These are phyloP conservation scores for Fraxinus cuspidata DNA, from an alignment of 257 asterid genomes.

Conservation along the genomic window DNA sequence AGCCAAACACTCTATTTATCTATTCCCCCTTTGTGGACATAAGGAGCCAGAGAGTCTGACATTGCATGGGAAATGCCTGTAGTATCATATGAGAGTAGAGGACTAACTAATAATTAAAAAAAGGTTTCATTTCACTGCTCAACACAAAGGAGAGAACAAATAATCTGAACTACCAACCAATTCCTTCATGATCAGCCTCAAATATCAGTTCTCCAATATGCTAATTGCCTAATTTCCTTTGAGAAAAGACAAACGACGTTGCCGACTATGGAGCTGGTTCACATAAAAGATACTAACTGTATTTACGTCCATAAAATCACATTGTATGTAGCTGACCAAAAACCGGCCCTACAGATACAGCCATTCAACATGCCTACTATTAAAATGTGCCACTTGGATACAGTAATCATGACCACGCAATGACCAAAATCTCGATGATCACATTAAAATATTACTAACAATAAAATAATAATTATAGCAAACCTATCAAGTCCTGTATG, in stretches of 20 bases:
- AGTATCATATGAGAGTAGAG: neutral
- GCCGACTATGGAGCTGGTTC: neutral
- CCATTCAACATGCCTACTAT: neutral
- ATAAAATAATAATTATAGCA: neutral
- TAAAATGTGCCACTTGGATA: neutral
- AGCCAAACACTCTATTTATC: neutral
- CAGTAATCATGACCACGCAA: neutral
- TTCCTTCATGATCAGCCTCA: neutral
- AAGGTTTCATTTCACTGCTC: neutral
- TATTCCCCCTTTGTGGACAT: neutral
- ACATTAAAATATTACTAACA: neutral
- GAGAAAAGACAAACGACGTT: neutral
- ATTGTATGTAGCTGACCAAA: neutral
- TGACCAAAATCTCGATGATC: neutral
- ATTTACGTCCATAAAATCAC: neutral
- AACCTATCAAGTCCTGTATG: neutral
- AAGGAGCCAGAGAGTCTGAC: neutral
- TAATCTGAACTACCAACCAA: neutral
- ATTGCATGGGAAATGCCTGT: neutral
- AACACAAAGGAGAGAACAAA: neutral
- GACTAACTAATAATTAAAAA: neutral
- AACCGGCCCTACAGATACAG: neutral
- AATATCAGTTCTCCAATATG: neutral
- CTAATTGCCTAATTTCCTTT: neutral
- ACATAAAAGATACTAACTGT: neutral